Conservation (phyloP, 2,329 filamentous ascomycete species). For the Neofusicoccum umdonicola region DNA sequence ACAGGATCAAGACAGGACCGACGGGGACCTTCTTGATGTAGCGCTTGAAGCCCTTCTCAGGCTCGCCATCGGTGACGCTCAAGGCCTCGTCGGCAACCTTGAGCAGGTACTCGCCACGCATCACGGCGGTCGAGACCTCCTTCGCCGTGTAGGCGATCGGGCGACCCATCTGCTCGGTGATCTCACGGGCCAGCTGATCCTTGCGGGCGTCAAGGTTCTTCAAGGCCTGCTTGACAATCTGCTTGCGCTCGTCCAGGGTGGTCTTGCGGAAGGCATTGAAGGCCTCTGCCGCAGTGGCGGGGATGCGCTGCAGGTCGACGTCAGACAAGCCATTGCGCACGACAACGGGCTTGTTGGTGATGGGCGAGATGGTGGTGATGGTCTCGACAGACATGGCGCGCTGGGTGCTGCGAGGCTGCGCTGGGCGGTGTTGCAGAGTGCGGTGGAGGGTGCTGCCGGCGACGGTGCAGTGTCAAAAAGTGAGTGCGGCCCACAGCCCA, state of each 20-base stretch:
- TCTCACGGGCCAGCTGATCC: conserved; percentile 77
- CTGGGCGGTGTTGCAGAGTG: background rate
- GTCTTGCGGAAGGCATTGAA: conserved; percentile 78
- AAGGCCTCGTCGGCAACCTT: conserved; percentile 78
- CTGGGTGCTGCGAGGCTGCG: conserved; percentile 19
- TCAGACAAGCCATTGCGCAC: conserved; percentile 72
- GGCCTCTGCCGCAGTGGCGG: conserved; percentile 67
- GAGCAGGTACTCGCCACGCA: conserved; percentile 80
- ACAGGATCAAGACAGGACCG: conserved; percentile 83
- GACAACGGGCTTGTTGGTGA: conserved; percentile 79
- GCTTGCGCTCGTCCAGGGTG: conserved; percentile 69
- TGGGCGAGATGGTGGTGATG: conserved; percentile 81
- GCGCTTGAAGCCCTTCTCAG: conserved; percentile 83
- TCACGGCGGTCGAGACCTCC: conserved; percentile 81
- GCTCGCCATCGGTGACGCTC: conserved; percentile 76
- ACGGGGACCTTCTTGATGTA: conserved; percentile 87
- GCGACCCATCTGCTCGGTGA: conserved; percentile 93
- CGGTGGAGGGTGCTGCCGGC: background rate
- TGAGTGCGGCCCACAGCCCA: no score
- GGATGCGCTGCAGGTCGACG: conserved; percentile 68
- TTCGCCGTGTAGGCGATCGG: conserved; percentile 83
- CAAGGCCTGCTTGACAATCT: conserved; percentile 77
- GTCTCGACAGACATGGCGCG: conserved; percentile 53
- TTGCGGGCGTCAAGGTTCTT: conserved; percentile 67
- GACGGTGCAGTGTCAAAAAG: background rate